Evolutionary conservation across 139 green algal species (phyloP).

Genomic region (Chlamydomonas urium): DNA sequence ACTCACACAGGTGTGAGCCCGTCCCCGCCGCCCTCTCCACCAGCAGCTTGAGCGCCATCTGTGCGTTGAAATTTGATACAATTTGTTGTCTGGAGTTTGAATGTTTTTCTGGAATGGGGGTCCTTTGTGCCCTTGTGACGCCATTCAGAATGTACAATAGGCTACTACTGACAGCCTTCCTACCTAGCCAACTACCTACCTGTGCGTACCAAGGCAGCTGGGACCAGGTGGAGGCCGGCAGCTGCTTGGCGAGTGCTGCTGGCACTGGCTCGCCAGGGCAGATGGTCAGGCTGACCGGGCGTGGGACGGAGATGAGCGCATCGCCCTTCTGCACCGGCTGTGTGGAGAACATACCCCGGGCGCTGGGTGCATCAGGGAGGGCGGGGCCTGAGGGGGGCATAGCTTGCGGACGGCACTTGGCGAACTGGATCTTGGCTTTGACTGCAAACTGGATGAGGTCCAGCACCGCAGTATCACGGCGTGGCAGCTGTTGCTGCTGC

Average conservation of each 20-base stretch:
- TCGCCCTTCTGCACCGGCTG: not conserved
- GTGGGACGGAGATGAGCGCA: constrained; percentile 14
- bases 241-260: no score
- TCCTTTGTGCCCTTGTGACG: no score
- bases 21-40: constrained; percentile 35
- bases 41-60: not conserved
- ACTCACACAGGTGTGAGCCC: constrained; percentile 41
- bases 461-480: not conserved
- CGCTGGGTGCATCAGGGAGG: not conserved
- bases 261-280: constrained; percentile 20
- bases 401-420: constrained; percentile 4
- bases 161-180: no score
- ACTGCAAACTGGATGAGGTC: constrained; percentile 17
- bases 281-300: not conserved
- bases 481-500: not conserved
- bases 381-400: not conserved
- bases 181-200: no score
- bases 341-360: constrained; percentile 17
- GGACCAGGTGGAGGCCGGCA: not conserved
- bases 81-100: no score
- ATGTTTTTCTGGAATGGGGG: no score
- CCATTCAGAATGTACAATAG: no score
- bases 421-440: constrained; percentile 23
- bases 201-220: not conserved
- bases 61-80: no score